Base-by-base conservation (phyloP, 495 filamentous ascomycete species). In the Neurospora sublineolata region DNA sequence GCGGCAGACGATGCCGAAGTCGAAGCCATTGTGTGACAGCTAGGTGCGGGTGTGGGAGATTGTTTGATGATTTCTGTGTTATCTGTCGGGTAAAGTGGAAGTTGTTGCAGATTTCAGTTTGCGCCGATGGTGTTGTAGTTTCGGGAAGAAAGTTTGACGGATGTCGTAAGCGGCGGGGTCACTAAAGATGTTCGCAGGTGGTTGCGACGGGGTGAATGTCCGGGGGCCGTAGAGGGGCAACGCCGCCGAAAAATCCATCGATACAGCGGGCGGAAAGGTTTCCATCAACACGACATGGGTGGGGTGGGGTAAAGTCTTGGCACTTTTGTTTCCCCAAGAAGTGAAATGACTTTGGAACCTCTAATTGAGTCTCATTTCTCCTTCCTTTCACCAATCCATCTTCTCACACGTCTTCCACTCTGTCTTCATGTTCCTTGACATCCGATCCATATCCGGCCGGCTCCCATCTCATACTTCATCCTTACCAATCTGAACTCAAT, bases 1-100 rank as follows among this genome's bases (percentile, higher is more conserved):
- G 67, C 67, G 30, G 73, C 38, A 14, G 69, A 64, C 27, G 78
- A 38, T 38, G 76, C 58, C 16, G 73, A 69, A 58, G 74, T 71
- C 18, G 76, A 76, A n/a, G 76, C 71, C 76, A 77, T 77, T 69
- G 67, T 74, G 8, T 18, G 40, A 4, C 2, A 70, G 68, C 9
- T 27, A 33, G 8, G 37, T 12, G 4, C n/a, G 37, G 11, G 12
- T 46, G 16, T 42, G 23, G n/a, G 10, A 52, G 16, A 68, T 36
- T 20, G 37, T 4, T 36, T 11, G 64, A 20, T 64, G 6, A 9
- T 64, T 33, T 9, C 27, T 30, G 52, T 64, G 27, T 6, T 64
- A 27, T 64, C 27, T 30, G 14, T 16, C 52, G 52, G 27, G 7
- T 33, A 64, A 64, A 18, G 2, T 64, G 5, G 14, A 16, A 33